Conservation (phyloP, 164 flowering plant species). For the Paratinospora sagittata region DNA sequence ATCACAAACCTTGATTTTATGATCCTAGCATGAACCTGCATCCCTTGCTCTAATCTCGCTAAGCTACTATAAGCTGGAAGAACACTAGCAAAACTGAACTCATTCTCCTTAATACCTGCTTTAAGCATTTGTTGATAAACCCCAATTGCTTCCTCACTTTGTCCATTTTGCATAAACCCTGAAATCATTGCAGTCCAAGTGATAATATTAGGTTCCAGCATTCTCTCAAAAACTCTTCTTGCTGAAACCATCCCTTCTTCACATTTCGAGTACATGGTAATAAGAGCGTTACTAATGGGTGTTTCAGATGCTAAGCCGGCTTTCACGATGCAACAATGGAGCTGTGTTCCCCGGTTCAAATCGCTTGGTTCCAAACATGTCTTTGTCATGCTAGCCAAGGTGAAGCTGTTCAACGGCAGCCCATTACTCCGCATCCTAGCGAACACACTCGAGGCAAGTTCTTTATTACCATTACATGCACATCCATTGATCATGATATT, state of each 20-base stretch:
- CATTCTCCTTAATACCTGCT: constrained; percentile 25
- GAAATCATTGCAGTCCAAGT: constrained; percentile 27
- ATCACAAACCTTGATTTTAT: constrained; percentile 14
- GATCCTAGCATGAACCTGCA: constrained; percentile 31
- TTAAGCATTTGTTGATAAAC: constrained; percentile 23
- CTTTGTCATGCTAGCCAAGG: constrained; percentile 26
- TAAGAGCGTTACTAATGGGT: constrained; percentile 24
- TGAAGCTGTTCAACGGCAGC: constrained; percentile 22
- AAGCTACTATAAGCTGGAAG: constrained; percentile 23
- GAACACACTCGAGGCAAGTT: constrained; percentile 21
- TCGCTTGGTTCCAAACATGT: constrained; percentile 22
- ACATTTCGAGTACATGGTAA: constrained; percentile 31
- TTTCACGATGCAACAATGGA: constrained; percentile 23
- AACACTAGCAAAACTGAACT: constrained; percentile 30
- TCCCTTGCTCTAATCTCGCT: constrained; percentile 28
- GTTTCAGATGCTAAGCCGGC: constrained; percentile 22
- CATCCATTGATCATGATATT: constrained; percentile 27
- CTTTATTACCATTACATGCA: constrained; percentile 18
- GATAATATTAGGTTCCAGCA: constrained; percentile 20
- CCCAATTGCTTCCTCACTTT: constrained; percentile 22
- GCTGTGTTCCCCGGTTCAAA: constrained; percentile 20
- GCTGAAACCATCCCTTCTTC: constrained; percentile 21
- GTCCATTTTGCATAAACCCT: constrained; percentile 27
- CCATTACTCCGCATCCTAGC: constrained; percentile 16
- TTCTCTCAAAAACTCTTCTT: constrained; percentile 12